Evolutionary conservation across 768 basidiomycete genomes (phyloP).

Genomic region (Pluteus cervinus): DNA sequence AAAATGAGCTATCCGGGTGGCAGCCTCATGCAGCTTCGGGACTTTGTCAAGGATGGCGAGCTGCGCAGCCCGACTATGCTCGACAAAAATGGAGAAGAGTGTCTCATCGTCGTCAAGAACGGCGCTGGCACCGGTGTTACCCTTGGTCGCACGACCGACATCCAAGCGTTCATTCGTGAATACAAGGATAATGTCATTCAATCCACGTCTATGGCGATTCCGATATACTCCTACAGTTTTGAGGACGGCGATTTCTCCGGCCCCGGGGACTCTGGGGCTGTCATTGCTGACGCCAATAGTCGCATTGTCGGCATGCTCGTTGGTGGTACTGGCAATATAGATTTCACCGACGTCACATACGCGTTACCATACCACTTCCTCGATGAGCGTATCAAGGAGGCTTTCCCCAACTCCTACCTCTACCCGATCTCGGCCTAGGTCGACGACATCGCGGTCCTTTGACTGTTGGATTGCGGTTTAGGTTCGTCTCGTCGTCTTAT

Average conservation of each 20-base stretch:
- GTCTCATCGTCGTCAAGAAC: conserved; percentile 27
- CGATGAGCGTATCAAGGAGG: conserved; percentile 17
- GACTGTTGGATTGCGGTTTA: too few relatives aligned
- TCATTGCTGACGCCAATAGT: conserved; percentile 24
- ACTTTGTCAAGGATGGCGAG: conserved; percentile 19
- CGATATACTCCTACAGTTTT: conserved; percentile 18
- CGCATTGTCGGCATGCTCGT: conserved; percentile 27
- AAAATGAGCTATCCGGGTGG: conserved; percentile 1
- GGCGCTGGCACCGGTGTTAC: conserved; percentile 24
- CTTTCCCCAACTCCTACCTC: conserved; percentile 17
- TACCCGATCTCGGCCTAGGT: conserved; percentile 6
- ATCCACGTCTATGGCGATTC: conserved; percentile 22
- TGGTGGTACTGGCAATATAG: conserved; percentile 21
- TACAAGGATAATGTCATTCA: conserved; percentile 10
- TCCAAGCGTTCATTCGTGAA: conserved; percentile 20
- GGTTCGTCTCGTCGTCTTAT: too few relatives aligned
- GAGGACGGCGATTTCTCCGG: conserved; percentile 23
- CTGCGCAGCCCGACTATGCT: conserved; percentile 19
- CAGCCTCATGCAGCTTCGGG: conserved; percentile 19
- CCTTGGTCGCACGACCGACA: conserved; percentile 21
- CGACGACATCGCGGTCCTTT: too few relatives aligned
- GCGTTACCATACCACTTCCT: conserved; percentile 25
- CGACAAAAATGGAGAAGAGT: conserved; percentile 18
- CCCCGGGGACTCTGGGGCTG: conserved; percentile 30
- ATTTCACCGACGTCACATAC: conserved; percentile 25